Conservation (phyloP, 2,329 filamentous ascomycete species). For the Claviceps sp. region DNA sequence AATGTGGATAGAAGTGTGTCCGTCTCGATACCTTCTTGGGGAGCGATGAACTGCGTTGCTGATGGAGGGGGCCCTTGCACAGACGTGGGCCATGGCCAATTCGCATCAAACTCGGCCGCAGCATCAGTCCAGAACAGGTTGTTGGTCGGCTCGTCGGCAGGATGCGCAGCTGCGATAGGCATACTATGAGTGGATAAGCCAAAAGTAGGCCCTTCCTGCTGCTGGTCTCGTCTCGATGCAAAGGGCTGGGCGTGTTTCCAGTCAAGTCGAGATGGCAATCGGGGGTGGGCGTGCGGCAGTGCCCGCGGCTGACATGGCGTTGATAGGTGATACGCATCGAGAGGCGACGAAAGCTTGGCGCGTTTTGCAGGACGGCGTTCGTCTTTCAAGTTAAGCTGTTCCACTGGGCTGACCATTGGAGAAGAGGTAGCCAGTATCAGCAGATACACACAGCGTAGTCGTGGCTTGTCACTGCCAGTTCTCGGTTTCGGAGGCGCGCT, state of each 20-base stretch:
- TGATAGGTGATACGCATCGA: not conserved
- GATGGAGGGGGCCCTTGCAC: not conserved
- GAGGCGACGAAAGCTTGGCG: conserved; percentile 7
- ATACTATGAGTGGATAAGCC: not conserved
- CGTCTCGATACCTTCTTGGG: not conserved
- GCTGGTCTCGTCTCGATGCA: not conserved
- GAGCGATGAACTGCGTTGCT: not conserved
- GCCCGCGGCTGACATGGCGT: not conserved
- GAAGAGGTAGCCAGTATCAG: not conserved
- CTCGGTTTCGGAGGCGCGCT: no score
- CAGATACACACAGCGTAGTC: not conserved
- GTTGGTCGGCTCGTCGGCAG: not conserved
- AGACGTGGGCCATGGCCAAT: conserved; percentile 6
- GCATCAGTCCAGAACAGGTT: not conserved
- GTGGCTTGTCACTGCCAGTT: no score
- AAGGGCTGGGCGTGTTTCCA: not conserved
- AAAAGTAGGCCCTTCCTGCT: not conserved
- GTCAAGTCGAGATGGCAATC: not conserved
- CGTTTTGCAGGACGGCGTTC: conserved; percentile 11
- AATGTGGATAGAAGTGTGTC: not conserved
- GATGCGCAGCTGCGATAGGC: not conserved
- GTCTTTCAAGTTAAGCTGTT: conserved; percentile 1
- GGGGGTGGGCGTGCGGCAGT: not conserved
- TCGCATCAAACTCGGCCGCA: not conserved
- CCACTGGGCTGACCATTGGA: conserved; percentile 8